Base-by-base conservation (phyloP, 345 rosid species). In the Euphorbia pulcherrima region DNA sequence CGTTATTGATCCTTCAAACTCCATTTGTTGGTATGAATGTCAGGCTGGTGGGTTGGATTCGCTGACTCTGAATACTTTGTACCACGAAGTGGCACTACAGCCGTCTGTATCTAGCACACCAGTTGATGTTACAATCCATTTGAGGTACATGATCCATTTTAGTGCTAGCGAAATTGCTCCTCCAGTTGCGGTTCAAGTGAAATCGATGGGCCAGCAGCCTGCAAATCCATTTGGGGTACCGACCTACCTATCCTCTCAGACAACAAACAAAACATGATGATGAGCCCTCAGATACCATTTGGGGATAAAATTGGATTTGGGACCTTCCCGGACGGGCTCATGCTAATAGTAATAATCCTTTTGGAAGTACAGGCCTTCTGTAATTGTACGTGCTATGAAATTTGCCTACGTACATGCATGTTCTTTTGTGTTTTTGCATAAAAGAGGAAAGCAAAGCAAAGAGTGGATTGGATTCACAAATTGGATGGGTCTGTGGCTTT, bases 11-110 rank as follows among this genome's bases (percentile, higher is more conserved):
- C 16, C 8, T 35, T 24, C 57, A 29, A 26, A 64, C 27, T 24
- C 11, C 12, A 1, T 23, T 24, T 68, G 55, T 61, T 69, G 78
- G 60, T n/a, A n/a, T n/a, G n/a, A n/a, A n/a, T n/a, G n/a, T 41
- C 70, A 95, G 99, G 99, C 84, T 53, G 99, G 98, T 75, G 99
- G 99, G 62, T 74, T 95, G 81, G 99, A 95, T 79, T 73, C 97
- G 0, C 90, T 92, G 68, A 92, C 87, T 10, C 80, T 95, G 57
- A 84, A 82, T 84, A 95, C 97, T 70, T 81, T 92, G 67, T 92
- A 90, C 28, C 94, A 95, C 27, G 92, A 87, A 56, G 96, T 77
- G 46, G 93, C 92, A 12, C 99, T 80, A 10, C 99, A 82, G 74
- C 97, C 78, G 64, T 90, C 96, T 21, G 84, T 79, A 21, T 92